Evolutionary conservation across 768 basidiomycete species (phyloP).

Genomic region (Mycena olivaceomarginata): DNA sequence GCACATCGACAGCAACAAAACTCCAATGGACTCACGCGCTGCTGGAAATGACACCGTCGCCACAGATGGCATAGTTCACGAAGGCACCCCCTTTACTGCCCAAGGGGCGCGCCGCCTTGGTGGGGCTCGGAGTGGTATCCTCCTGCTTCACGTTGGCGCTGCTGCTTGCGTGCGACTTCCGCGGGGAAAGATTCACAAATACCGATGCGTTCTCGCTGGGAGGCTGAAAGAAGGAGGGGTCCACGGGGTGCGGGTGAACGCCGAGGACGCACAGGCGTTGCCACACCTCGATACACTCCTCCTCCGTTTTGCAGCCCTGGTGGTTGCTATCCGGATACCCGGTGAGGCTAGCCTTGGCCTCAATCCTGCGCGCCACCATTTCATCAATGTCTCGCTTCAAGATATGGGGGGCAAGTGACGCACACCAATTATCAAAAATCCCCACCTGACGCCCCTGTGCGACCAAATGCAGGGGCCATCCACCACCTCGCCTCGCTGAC

Average conservation of each 20-base stretch:
- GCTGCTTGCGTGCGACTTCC: neutral
- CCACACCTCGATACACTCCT: slow-evolving; percentile 16
- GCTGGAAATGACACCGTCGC: neutral
- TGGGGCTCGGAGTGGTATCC: no score
- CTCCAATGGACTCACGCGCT: neutral
- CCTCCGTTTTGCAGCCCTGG: neutral
- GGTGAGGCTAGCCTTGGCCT: neutral
- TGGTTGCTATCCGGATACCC: neutral
- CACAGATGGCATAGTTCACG: neutral
- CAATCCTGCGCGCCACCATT: neutral
- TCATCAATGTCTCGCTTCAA: no score
- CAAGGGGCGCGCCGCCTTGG: no score
- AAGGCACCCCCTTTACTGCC: neutral
- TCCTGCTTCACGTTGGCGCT: no score
- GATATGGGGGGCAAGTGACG: neutral
- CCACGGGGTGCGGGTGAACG: slow-evolving; percentile 23
- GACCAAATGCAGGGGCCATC: neutral
- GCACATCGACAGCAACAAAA: neutral
- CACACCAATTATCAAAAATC: neutral
- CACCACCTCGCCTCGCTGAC: neutral
- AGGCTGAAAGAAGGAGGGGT: neutral
- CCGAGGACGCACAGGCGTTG: slow-evolving; percentile 8
- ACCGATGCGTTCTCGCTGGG: no score
- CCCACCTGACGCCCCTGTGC: neutral
- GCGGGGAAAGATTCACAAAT: neutral